These are phyloP conservation scores for Cochlearia excelsa DNA, from an alignment of 345 rosid species.

Conservation along the genomic window DNA sequence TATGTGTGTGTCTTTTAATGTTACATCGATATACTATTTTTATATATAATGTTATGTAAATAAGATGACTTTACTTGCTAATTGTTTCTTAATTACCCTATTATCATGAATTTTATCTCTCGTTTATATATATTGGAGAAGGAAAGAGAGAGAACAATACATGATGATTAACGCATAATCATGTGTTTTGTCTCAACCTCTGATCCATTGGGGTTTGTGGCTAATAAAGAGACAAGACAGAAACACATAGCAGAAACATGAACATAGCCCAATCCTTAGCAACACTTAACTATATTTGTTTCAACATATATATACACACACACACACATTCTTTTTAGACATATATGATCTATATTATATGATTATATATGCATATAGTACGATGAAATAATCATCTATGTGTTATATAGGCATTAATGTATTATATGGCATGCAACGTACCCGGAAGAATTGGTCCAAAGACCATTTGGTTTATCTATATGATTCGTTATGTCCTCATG, in stretches of 20 bases:
- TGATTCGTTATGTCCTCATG: slow-evolving; percentile 47
- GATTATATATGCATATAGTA: too few species aligned
- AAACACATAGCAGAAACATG: slow-evolving; percentile 1
- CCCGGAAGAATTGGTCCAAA: slow-evolving; percentile 41
- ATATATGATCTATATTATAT: too few species aligned
- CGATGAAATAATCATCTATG: too few species aligned
- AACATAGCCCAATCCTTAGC: slow-evolving; percentile 2
- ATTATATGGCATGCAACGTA: slow-evolving; percentile 6
- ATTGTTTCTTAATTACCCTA: too few species aligned
- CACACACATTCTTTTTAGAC: too few species aligned
- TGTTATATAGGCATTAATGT: too few species aligned
- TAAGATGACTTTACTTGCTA: too few species aligned
- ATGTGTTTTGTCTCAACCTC: slow-evolving; percentile 43
- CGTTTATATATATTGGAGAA: background rate
- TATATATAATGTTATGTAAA: too few species aligned
- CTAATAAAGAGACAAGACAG: slow-evolving; percentile 18
- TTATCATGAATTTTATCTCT: background rate
- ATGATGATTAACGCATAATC: slow-evolving; percentile 60
- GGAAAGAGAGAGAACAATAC: slow-evolving; percentile 20
- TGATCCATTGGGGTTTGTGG: slow-evolving; percentile 28
- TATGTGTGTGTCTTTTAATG: too few species aligned
- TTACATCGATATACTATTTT: too few species aligned
- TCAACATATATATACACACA: background rate
- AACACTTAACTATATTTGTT: slow-evolving; percentile 2
- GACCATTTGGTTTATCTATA: slow-evolving; percentile 30